A percentile compares a stretch with the other conserved stretches of the same genome.
phyloP scores from a whole-genome alignment of 2,329 filamentous ascomycete genomes.

The Xylariomycetidae sp. region DNA sequence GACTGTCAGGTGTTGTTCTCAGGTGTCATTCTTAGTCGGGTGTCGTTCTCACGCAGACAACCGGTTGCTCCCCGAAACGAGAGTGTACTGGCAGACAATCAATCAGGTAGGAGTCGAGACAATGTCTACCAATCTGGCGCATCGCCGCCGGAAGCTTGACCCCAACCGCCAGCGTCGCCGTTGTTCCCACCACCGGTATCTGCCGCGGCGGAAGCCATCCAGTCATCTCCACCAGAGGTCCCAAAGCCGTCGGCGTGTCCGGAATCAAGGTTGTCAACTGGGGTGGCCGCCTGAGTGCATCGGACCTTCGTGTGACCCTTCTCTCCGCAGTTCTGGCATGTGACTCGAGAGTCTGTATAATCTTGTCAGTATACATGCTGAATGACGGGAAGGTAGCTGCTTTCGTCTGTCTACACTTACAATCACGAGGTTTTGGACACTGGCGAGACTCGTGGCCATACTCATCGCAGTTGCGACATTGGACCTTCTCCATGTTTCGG shows the following conservation, averaged over 20 bases:
- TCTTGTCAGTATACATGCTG: background rate
- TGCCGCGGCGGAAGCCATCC: too few species aligned
- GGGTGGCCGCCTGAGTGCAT: constrained; percentile 26
- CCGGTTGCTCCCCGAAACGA: too few species aligned
- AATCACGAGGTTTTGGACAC: constrained; percentile 53
- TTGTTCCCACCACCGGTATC: too few species aligned
- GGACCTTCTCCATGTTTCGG: constrained; percentile 32
- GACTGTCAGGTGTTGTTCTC: too few species aligned
- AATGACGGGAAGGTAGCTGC: background rate
- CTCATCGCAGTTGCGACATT: constrained; percentile 50
- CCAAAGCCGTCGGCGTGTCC: constrained; percentile 7
- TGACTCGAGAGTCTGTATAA: constrained; percentile 45
- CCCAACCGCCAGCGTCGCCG: too few species aligned
- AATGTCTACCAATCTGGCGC: too few species aligned
- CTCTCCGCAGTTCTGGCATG: constrained; percentile 54
- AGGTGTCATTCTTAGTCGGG: too few species aligned
- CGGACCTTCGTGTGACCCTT: constrained; percentile 38
- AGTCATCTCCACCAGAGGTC: constrained; percentile 4
- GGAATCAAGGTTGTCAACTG: constrained; percentile 10
- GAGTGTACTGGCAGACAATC: too few species aligned
- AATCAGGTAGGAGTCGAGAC: too few species aligned
- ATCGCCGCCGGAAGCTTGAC: too few species aligned
- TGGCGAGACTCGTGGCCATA: constrained; percentile 43
- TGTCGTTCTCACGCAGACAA: too few species aligned
- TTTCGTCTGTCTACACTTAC: too few species aligned